Percentiles rank a stretch among this genome's conserved stretches.
Conservation (phyloP, 345 rosid genomes). For the Populus pruinosa region DNA sequence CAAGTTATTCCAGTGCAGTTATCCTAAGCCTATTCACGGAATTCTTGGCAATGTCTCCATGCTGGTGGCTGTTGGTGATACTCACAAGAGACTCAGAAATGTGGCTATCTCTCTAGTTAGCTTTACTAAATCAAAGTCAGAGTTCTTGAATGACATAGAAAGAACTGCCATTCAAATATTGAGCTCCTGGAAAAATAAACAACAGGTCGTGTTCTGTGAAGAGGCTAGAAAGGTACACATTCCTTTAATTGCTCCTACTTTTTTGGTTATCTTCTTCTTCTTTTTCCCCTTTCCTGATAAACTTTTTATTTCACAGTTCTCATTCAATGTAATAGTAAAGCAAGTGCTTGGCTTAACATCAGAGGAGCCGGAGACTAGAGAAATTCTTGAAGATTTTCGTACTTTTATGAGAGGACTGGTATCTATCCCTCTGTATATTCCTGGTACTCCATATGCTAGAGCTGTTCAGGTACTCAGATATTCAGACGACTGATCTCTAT, state of each 20-base stretch:
- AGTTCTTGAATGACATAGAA: conserved; percentile 43
- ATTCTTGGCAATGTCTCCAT: conserved; percentile 58
- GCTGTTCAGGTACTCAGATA: conserved; percentile 46
- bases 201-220: conserved; percentile 37
- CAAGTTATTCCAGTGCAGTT: conserved; percentile 23
- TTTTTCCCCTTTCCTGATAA: background rate
- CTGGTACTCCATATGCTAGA: conserved; percentile 61
- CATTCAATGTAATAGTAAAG: conserved; percentile 63
- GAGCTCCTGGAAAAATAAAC: conserved; percentile 41
- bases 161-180: conserved; percentile 29
- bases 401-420: conserved; percentile 53
- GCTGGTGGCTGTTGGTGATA: conserved; percentile 60
- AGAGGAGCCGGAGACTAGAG: conserved; percentile 37
- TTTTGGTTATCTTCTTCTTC: background rate
- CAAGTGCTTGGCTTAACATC: conserved; percentile 53
- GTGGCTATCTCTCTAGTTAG: conserved; percentile 38
- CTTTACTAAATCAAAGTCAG: conserved; percentile 45
- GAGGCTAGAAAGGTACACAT: conserved; percentile 47
- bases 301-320: conserved; percentile 34
- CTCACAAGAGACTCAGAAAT: conserved; percentile 50
- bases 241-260: background rate
- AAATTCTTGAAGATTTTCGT: conserved; percentile 48
- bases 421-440: conserved; percentile 52
- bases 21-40: conserved; percentile 44
- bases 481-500: background rate